Base-by-base conservation (phyloP, 2,329 filamentous ascomycete species). In the Phymatotrichopsis omnivora region DNA sequence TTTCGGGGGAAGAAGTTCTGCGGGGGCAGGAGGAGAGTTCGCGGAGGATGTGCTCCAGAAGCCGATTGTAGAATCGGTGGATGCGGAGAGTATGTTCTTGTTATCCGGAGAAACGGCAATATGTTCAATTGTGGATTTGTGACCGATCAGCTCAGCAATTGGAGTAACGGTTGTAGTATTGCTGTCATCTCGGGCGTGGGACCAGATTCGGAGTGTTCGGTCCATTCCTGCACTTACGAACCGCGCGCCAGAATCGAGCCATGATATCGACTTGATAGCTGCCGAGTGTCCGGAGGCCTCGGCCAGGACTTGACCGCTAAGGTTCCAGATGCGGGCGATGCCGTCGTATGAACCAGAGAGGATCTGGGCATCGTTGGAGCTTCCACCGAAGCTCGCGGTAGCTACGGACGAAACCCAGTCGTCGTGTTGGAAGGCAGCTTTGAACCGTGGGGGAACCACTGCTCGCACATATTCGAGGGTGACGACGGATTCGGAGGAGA, bases 331-430 rank as follows among this genome's bases (percentile, higher is more conserved):
- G 55, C 87, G 74, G 45, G 96, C 67, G 12, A 93, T 67, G 7
- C 89, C 89, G 63, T 98, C 91, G 61, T 93, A 96, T 36, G 85
- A 89, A 23, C 79, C 85, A n/a, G 85, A 93, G n/a, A 94, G 68
- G 49, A 96, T 80, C 63, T 35, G 68, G 58, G 72, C 66, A 35
- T 63, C 62, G 37, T 67, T 68, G 37, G 66, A 69, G 7, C 70
- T 68, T 73, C 75, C 61, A 16, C 72, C 77, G 2, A 78, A 75
- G 5, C 68, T 65, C 2, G 82, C 82, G 10, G 72, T 76, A 11
- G 65, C 86, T 20, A 96, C 78, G 20, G 76, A 75, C 62, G 84
- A 85, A 37, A 98, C 83, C 91, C 91, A 98, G 64, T 96, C 91
- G 60, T 98, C 87, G 63, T 98, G 89, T 67, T 95, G 81, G 63